Base-by-base conservation (phyloP, 441 rosid genomes). In the Isatis lusitanica region DNA sequence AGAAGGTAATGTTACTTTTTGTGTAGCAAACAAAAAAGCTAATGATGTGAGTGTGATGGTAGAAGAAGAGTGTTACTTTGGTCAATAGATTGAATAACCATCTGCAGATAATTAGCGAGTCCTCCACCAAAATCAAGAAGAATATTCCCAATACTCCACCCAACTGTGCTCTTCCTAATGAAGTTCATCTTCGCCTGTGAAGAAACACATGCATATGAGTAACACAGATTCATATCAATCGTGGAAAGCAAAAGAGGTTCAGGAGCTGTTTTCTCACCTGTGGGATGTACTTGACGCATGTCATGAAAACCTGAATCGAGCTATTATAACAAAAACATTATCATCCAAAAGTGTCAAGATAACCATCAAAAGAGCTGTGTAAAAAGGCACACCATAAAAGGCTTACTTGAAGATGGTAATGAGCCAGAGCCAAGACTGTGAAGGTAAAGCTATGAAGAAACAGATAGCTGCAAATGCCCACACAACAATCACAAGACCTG, bases 101-200 rank as follows among this genome's bases (percentile, higher is more conserved):
- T 92, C 75, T 92, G 98, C 2, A 83, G 73, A 66, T 88, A 92
- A 82, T 82, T 95, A 59, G 96, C 79, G 36, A 89, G 66, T 10
- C 98, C 97, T 48, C 99, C 99, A 33, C 52, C 18, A 80, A 91
- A 92, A 83, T 95, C 99, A 6, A 95, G 97, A 70, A 95, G 85
- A 70, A 92, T 87, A 71, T 87, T 86, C 44, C 96, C 99, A 4
- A 95, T 91, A 81, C 98, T 91, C 83, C 90, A 92, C 3, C 98
- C 97, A 5, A 86, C 90, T 4, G 97, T 95, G 85, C 99, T 95
- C 76, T 95, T 92, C 71, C 92, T 85, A 72, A 78, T 84, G 73
- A 86, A 88, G 79, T 95, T 95, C 94, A 95, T 88, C 52, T 79
- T 61, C 6, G 88, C 98, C 99, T 94, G 82, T 38, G 80, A 63